Evolutionary conservation across 495 filamentous ascomycete genomes (phyloP).

Genomic region (Aspergillus ellipticus): DNA sequence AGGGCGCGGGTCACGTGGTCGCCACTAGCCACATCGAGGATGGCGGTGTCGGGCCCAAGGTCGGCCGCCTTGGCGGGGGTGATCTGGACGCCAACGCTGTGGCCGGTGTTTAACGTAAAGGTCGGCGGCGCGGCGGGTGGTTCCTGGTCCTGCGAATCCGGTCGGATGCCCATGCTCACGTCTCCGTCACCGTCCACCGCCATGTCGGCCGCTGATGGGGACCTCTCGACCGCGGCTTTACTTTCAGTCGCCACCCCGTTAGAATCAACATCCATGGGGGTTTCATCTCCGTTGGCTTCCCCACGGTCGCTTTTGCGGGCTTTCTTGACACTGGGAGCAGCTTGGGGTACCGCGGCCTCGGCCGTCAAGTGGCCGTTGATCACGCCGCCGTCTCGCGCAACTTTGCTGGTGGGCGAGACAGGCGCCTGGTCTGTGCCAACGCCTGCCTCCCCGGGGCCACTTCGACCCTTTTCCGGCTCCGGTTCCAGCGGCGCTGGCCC

Average conservation of each 20-base stretch:
- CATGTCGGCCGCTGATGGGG: conserved; percentile 16
- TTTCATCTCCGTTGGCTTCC: conserved; percentile 58
- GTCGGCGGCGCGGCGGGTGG: conserved; percentile 49
- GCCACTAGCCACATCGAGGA: conserved; percentile 57
- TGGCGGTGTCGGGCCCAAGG: conserved; percentile 61
- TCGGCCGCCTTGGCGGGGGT: conserved; percentile 55
- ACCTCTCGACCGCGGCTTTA: conserved; percentile 34
- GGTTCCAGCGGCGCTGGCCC: conserved; percentile 43
- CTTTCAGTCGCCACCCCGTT: conserved; percentile 39
- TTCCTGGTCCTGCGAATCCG: conserved; percentile 28
- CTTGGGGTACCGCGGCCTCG: conserved; percentile 22
- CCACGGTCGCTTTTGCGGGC: conserved; percentile 52
- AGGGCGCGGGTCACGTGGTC: conserved; percentile 65
- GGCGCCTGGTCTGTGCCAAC: conserved; percentile 27
- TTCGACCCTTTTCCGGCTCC: conserved; percentile 26
- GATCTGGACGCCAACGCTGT: conserved; percentile 66
- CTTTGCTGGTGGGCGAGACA: conserved; percentile 35
- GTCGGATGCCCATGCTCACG: conserved; percentile 36
- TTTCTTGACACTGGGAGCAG: conserved; percentile 20
- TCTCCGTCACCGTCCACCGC: conserved; percentile 41
- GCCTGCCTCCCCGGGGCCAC: conserved; percentile 20
- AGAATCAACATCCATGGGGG: conserved; percentile 49
- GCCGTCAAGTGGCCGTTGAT: conserved; percentile 38
- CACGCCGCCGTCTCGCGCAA: conserved; percentile 38
- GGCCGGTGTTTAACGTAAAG: conserved; percentile 58